Evolutionary conservation across 345 rosid species (phyloP).

Genomic region (Citrus inodora): DNA sequence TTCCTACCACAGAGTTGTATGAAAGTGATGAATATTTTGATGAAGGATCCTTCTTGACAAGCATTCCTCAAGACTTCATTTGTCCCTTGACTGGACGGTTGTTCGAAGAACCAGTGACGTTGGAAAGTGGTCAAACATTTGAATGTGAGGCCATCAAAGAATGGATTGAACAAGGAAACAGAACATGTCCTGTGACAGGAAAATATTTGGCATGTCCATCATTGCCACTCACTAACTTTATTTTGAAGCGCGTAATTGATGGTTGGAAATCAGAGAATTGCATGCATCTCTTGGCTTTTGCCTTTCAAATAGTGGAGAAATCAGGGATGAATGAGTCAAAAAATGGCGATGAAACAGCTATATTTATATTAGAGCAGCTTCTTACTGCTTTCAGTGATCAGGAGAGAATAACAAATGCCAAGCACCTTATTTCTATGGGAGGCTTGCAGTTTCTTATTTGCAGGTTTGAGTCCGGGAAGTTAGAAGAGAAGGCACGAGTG

Average conservation of each 20-base stretch:
- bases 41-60: conserved; percentile 27
- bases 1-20: conserved; percentile 29
- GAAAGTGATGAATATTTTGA: conserved; percentile 19
- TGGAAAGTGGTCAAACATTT: conserved; percentile 62
- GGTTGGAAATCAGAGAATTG: conserved; percentile 42
- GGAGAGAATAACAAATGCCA: conserved; percentile 38
- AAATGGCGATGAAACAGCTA: conserved; percentile 27
- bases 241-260: conserved; percentile 47
- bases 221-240: conserved; percentile 46
- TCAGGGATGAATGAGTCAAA: conserved; percentile 5
- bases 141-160: conserved; percentile 51
- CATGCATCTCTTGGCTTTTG: conserved; percentile 22
- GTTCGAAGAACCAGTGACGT: conserved; percentile 60
- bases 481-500: conserved; percentile 33
- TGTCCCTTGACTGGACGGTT: conserved; percentile 56
- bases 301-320: conserved; percentile 22
- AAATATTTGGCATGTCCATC: conserved; percentile 34
- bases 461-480: conserved; percentile 32
- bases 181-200: conserved; percentile 59
- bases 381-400: conserved; percentile 31
- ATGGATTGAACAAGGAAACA: conserved; percentile 55
- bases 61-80: conserved; percentile 40
- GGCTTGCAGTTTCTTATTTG: conserved; percentile 44
- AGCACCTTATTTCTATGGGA: conserved; percentile 45
- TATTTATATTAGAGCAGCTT: conserved; percentile 39